Evolutionary conservation across 2,329 filamentous ascomycete species (phyloP).

Genomic region (Nigrospora sphaerica): DNA sequence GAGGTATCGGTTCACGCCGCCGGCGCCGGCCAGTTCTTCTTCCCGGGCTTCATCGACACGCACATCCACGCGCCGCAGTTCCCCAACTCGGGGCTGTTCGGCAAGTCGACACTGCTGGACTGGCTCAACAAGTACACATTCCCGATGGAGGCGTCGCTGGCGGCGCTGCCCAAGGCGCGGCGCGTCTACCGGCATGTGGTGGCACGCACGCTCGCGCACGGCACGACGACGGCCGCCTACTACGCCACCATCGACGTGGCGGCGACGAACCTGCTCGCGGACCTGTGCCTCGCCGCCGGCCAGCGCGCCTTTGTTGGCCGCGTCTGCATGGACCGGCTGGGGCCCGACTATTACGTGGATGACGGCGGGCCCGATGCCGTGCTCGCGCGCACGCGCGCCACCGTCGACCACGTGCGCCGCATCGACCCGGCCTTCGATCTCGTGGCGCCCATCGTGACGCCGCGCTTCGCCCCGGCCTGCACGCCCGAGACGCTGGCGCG

Average conservation of each 20-base stretch:
- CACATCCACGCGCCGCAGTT: conserved; percentile 95
- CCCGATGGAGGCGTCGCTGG: conserved; percentile 76
- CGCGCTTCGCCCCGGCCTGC: conserved; percentile 59
- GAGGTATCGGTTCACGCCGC: conserved; percentile 29
- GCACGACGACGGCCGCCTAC: conserved; percentile 92
- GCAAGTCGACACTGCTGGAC: conserved; percentile 83
- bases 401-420: conserved; percentile 56
- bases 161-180: conserved; percentile 53
- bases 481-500: conserved; percentile 50
- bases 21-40: conserved; percentile 62
- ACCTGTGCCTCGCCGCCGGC: conserved; percentile 70
- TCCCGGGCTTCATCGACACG: conserved; percentile 84
- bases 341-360: conserved; percentile 76
- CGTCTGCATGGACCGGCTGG: conserved; percentile 86
- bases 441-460: conserved; percentile 75
- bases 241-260: conserved; percentile 83
- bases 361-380: conserved; percentile 48
- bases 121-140: conserved; percentile 96
- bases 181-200: conserved; percentile 74
- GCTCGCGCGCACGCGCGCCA: conserved; percentile 46
- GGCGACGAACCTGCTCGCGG: conserved; percentile 84
- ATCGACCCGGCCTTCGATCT: conserved; percentile 61
- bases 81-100: conserved; percentile 89
- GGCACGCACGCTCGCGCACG: conserved; percentile 73
- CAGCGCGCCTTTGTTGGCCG: conserved; percentile 88